Base-by-base conservation (phyloP, 2,329 filamentous ascomycete species). In the Parascedosporium putredinis region DNA sequence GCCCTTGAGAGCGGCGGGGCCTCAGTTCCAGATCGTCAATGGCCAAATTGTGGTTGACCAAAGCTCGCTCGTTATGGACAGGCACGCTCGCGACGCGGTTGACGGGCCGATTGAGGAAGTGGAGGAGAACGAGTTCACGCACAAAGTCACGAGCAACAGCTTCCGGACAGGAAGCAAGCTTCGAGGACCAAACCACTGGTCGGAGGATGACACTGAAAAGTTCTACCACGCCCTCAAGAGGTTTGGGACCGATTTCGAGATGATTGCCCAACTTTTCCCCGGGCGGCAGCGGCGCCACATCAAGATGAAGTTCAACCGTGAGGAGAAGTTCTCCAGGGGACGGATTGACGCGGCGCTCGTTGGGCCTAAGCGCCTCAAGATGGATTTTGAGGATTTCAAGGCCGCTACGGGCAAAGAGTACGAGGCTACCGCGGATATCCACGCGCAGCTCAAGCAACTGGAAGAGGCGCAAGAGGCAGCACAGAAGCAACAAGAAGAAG, bases 181-280 rank as follows among this genome's bases (percentile, higher is more conserved):
- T 60, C 68, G 76, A 64, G 78, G 81, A 51, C 72, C 77, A 23
- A 80, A 84, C 55, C 71, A 76, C 27, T 94, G 88, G 88, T 79
- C 74, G 46, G 73, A 78, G n/a, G 75, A 78, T 10, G 78, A 83
- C 52, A 91, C 84, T 3, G 82, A 86, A 50, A 71, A 78, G 42
- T 93, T 93, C 67, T 93, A 89, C 69, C 76, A 82, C 24, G 83
- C 80, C 1, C 72, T 94, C 2, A 69, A 73, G 51, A 85, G 84
- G 74, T 90, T 88, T 59, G 88, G 88, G 50, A 91, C 86, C 1
- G 86, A 91, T 61, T 94, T 93, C 60, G 76, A 83, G 62, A 86
- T 87, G 66, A 89, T 94, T 57, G 76, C 78, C 52, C 78, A 79
- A 57, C 81, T 89, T 75, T 90, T 94, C 59, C 78, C 81, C 1